phyloP scores from a whole-genome alignment of 2,329 filamentous ascomycete genomes.

The Aspergillus intermedius region DNA sequence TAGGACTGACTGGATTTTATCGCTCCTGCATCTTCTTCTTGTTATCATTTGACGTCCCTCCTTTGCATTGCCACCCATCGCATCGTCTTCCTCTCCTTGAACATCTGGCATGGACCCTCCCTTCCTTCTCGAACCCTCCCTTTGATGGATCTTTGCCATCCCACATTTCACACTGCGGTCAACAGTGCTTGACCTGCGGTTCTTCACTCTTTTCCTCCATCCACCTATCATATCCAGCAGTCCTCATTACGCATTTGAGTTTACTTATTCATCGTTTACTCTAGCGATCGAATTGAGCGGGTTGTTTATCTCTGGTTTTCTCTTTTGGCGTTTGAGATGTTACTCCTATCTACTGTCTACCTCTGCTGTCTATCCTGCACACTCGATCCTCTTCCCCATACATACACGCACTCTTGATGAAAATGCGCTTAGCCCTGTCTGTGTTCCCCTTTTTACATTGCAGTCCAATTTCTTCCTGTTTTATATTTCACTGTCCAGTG shows the following conservation, averaged over 20 bases:
- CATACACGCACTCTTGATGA: neutral
- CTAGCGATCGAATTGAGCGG: conserved; percentile 27
- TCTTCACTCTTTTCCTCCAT: neutral
- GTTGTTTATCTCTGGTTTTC: conserved; percentile 16
- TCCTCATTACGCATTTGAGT: conserved; percentile 9
- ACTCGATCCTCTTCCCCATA: neutral
- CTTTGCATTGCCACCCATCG: neutral
- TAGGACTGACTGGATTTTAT: neutral
- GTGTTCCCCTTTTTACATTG: neutral
- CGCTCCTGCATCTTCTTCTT: neutral
- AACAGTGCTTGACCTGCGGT: neutral
- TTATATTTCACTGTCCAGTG: neutral
- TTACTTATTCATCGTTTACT: conserved; percentile 21
- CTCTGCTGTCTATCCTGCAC: neutral
- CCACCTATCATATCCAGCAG: neutral
- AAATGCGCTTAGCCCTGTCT: neutral
- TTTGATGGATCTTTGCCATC: neutral
- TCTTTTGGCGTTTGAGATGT: conserved; percentile 16
- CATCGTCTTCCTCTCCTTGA: neutral
- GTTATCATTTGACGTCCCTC: neutral
- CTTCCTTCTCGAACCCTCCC: neutral
- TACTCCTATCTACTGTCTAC: conserved; percentile 5
- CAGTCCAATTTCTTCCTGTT: neutral
- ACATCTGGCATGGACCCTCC: neutral
- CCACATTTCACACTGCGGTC: neutral